phyloP scores from a whole-genome alignment of 2,329 filamentous ascomycete genomes.

The Scedosporium aurantiacum region DNA sequence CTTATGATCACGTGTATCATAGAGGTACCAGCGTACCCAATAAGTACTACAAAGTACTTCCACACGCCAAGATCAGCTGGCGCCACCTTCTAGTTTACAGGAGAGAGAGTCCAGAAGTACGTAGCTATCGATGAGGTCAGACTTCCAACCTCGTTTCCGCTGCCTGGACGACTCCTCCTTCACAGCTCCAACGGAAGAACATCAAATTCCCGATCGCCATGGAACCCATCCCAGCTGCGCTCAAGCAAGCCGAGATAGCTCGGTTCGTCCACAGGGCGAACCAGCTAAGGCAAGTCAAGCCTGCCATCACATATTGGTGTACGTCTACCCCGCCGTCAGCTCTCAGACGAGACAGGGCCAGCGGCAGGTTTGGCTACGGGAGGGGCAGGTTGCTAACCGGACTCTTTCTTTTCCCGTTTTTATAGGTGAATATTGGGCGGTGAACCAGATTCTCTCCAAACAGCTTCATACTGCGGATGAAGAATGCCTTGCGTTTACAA shows the following conservation, averaged over 20 bases:
- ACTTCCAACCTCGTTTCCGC: neutral
- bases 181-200: neutral
- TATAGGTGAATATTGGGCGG: constrained; percentile 78
- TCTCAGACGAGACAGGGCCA: neutral
- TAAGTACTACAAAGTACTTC: too few species aligned
- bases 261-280: constrained; percentile 74
- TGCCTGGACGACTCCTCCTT: neutral
- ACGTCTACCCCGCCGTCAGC: constrained; percentile 25
- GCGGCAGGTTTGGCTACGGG: neutral
- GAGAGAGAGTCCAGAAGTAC: neutral
- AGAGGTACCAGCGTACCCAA: too few species aligned
- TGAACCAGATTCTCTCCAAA: constrained; percentile 79
- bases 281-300: constrained; percentile 76
- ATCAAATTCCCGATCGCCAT: neutral
- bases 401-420: neutral
- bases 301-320: constrained; percentile 94
- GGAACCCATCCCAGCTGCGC: constrained; percentile 52
- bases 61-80: neutral
- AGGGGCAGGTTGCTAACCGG: neutral
- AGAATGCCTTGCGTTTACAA: constrained; percentile 72
- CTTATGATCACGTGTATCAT: too few species aligned
- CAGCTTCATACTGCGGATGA: constrained; percentile 68
- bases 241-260: constrained; percentile 72
- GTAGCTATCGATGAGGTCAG: neutral
- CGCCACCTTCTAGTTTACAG: too few species aligned